Evolutionary conservation across 2,329 filamentous ascomycete species (phyloP).

Genomic region (Septoria petroselini): DNA sequence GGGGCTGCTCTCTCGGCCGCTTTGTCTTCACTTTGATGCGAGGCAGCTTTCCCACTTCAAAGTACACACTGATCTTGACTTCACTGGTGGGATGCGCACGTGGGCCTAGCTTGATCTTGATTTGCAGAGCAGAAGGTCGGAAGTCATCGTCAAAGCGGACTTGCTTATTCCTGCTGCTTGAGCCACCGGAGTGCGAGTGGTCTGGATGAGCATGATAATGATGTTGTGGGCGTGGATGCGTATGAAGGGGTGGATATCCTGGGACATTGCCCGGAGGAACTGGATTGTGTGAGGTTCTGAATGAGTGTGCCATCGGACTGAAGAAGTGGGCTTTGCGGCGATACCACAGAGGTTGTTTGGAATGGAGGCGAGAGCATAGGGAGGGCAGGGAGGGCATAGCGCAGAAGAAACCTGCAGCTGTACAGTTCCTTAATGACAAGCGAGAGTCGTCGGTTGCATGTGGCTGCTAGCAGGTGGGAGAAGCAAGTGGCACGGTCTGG

Average conservation of each 20-base stretch:
- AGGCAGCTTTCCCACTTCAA: conserved; percentile 31
- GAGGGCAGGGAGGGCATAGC: neutral
- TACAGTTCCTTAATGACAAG: no score
- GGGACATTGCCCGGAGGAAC: conserved; percentile 1
- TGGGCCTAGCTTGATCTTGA: conserved; percentile 33
- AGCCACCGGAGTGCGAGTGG: neutral
- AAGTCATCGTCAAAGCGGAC: conserved; percentile 32
- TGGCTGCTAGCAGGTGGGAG: neutral
- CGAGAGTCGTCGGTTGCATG: neutral
- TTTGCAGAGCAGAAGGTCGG: conserved; percentile 28
- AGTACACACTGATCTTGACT: conserved; percentile 34
- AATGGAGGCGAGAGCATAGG: neutral
- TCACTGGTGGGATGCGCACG: conserved; percentile 28
- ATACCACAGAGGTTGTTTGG: neutral
- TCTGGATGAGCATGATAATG: neutral
- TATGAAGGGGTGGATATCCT: neutral
- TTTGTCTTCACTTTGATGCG: conserved; percentile 33
- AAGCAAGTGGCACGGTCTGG: neutral
- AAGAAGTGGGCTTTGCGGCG: conserved; percentile 2
- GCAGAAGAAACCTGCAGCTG: neutral
- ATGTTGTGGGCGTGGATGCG: neutral
- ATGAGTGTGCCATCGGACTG: conserved; percentile 5
- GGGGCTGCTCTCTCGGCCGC: conserved; percentile 21
- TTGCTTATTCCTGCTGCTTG: conserved; percentile 11
- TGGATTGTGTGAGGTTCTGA: conserved; percentile 9